phyloP scores from a whole-genome alignment of 176 grass and related monocot genomes.

The Thinopyrum elongatum region DNA sequence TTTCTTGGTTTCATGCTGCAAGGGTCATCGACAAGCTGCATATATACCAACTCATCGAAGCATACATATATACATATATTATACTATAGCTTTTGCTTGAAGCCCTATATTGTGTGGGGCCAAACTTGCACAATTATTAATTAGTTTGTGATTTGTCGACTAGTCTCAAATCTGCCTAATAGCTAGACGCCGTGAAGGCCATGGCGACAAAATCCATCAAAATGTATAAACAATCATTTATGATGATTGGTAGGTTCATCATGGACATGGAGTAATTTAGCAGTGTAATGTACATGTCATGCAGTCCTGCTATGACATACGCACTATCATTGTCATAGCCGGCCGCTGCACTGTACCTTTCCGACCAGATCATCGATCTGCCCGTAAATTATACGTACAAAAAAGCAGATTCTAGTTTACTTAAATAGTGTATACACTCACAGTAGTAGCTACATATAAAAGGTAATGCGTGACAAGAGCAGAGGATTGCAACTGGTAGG shows the following conservation, averaged over 20 bases:
- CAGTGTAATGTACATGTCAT: not conserved
- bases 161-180: not conserved
- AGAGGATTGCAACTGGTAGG: not conserved
- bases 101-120: not conserved
- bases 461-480: not conserved
- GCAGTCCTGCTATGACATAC: not conserved
- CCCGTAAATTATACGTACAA: not conserved
- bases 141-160: not conserved
- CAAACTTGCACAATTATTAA: not conserved
- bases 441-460: not conserved
- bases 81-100: too few relatives aligned
- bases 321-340: not conserved
- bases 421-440: not conserved
- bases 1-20: constrained; percentile 13
- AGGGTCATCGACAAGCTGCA: not conserved
- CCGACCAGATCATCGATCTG: not conserved
- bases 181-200: not conserved
- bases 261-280: not conserved
- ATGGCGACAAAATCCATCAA: not conserved
- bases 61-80: not conserved
- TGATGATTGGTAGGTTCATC: not conserved
- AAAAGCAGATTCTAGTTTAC: not conserved
- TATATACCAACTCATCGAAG: not conserved
- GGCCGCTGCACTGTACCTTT: not conserved
- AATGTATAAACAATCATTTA: not conserved